phyloP scores from a whole-genome alignment of 305 asterid genomes.

The Solanum chacoense region DNA sequence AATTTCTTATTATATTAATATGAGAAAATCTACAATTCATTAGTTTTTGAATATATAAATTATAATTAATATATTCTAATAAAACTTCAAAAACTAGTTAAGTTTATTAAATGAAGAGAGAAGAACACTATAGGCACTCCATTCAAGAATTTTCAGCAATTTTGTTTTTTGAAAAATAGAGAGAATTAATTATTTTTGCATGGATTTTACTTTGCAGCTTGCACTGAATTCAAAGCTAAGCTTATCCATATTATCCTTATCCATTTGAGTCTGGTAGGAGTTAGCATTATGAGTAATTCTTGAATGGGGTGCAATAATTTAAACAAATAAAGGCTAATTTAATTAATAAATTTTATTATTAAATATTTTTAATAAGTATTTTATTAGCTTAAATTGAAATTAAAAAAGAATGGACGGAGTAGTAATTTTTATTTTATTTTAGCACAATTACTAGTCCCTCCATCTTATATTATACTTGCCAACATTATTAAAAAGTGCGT shows the following conservation, averaged over 20 bases:
- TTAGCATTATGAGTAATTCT: not conserved
- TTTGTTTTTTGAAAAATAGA: not conserved
- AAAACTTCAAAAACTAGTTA: not conserved
- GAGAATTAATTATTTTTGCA: slow-evolving; percentile 3
- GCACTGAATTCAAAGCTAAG: not conserved
- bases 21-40: not conserved
- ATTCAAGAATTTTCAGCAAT: slow-evolving; percentile 16
- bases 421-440: not conserved
- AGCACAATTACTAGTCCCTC: not conserved
- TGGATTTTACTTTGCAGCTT: not conserved
- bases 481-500: not conserved
- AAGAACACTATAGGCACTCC: slow-evolving; percentile 26
- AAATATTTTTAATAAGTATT: not conserved
- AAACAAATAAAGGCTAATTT: not conserved
- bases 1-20: not conserved
- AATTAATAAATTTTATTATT: not conserved
- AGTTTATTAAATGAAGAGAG: not conserved
- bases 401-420: not conserved
- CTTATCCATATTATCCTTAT: slow-evolving; percentile 4
- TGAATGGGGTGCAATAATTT: not conserved
- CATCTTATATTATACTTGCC: not conserved
- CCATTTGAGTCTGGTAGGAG: slow-evolving; percentile 1
- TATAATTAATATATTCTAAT: not conserved
- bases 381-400: not conserved
- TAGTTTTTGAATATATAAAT: not conserved